Conservation (phyloP, 2,329 filamentous ascomycete genomes). For the Ustulina deusta region DNA sequence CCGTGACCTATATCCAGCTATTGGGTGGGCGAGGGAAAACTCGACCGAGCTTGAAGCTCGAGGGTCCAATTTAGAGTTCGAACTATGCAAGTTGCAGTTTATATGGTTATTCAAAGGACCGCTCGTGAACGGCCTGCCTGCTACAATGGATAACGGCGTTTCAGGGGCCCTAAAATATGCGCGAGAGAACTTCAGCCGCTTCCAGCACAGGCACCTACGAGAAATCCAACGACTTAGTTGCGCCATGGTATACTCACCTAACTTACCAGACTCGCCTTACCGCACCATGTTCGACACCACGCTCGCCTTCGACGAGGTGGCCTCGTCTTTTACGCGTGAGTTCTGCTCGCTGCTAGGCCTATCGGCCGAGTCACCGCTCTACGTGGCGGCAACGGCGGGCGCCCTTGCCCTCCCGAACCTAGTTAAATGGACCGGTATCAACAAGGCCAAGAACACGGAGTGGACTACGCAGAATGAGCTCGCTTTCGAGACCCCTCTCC, state of each 20-base stretch:
- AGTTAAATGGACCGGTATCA: constrained; percentile 87
- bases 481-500: constrained; percentile 77
- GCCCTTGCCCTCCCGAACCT: constrained; percentile 90
- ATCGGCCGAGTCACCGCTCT: constrained; percentile 91
- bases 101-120: constrained; percentile 84
- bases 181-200: constrained; percentile 76
- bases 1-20: constrained; percentile 83
- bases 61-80: constrained; percentile 94
- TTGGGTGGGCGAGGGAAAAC: constrained; percentile 84
- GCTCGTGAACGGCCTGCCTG: constrained; percentile 65
- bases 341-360: constrained; percentile 93
- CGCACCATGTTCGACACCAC: constrained; percentile 79
- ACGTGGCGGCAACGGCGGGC: constrained; percentile 91
- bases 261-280: constrained; percentile 83
- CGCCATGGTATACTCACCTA: constrained; percentile 82
- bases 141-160: constrained; percentile 64
- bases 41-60: constrained; percentile 78
- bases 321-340: constrained; percentile 88
- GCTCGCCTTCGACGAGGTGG: constrained; percentile 83
- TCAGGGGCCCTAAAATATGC: constrained; percentile 81
- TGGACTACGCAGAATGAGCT: constrained; percentile 95
- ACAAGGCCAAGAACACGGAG: constrained; percentile 89
- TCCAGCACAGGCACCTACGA: constrained; percentile 77
- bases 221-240: constrained; percentile 86
- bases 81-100: constrained; percentile 89